A percentile compares a stretch with the other conserved stretches of the same genome.
Conservation (phyloP, 352 stramenopile genomes). For the Phytophthora podocarpi region DNA sequence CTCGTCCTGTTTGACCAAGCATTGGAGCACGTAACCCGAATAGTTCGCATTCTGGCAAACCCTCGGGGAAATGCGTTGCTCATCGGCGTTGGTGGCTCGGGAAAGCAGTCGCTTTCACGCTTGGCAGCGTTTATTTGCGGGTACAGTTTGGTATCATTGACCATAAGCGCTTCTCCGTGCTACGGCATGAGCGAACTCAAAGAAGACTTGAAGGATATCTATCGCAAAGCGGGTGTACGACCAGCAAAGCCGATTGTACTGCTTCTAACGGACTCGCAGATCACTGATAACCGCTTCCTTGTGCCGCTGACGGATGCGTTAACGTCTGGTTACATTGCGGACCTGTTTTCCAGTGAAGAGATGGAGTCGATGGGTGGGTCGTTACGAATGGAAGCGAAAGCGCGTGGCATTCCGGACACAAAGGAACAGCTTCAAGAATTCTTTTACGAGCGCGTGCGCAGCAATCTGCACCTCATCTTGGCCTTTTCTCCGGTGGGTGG, state of each 20-base stretch:
- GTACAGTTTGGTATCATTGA: conserved; percentile 71
- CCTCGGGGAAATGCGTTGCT: conserved; percentile 85
- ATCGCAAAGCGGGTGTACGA: conserved; percentile 85
- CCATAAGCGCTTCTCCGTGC: conserved; percentile 49
- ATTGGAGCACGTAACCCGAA: conserved; percentile 88
- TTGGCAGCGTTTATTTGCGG: conserved; percentile 90
- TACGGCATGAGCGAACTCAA: conserved; percentile 86
- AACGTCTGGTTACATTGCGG: conserved; percentile 69
- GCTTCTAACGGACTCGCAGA: conserved; percentile 89
- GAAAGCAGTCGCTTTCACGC: conserved; percentile 91
- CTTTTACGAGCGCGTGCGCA: conserved; percentile 88
- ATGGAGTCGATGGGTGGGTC: conserved; percentile 85
- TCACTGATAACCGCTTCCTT: conserved; percentile 86
- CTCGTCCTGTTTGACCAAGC: conserved; percentile 93
- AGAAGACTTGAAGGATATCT: conserved; percentile 91
- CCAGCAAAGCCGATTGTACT: conserved; percentile 88
- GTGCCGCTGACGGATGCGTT: conserved; percentile 90
- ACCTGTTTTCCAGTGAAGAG: conserved; percentile 90
- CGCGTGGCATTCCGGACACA: conserved; percentile 85
- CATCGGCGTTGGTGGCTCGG: conserved; percentile 83
- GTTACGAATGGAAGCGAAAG: conserved; percentile 84
- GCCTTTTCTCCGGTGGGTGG: conserved; percentile 86
- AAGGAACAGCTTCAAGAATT: conserved; percentile 92
- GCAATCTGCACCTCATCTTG: conserved; percentile 89
- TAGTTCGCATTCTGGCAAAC: conserved; percentile 83